Base-by-base conservation (phyloP, 2,329 filamentous ascomycete genomes). In the Pseudocercospora musae region DNA sequence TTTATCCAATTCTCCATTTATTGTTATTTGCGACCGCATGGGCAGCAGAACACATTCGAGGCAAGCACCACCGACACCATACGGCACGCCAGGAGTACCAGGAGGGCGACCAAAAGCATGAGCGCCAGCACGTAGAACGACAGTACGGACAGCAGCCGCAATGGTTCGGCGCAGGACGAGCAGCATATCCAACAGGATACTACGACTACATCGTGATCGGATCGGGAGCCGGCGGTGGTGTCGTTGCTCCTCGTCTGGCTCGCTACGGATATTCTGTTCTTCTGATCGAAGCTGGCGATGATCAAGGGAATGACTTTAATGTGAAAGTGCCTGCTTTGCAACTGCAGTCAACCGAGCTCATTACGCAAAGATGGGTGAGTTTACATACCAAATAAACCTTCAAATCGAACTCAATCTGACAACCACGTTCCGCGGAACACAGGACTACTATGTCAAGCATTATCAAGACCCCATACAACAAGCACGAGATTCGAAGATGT, bases 141-240 rank as follows among this genome's bases (percentile, higher is more conserved):
- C 11, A 53, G 15, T 33, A 18, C 4, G 49, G 49, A n/a, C 49
- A 53, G 27, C 49, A 53, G 25, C 49, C 23, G 21, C 49, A 53
- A 53, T 53, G 49, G 49, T 53, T 31, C 27, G 23, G 25, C 20
- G 25, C 13, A 33, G 49, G 49, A 18, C 15, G 11, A 18, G 49
- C 23, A 33, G 23, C 25, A 21, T 53, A 53, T 53, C 49, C 49
- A 7, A 53, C 49, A 15, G 49, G 49, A 33, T 53, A 49, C 37
- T 88, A 88, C 70, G 86, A 88, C 64, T 88, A 86, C 74, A 78
- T 88, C 27, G 79, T 88, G 9, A 83, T 88, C 46, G 85, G 86
- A n/a, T 85, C 84, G 9, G 85, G 85, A 2, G 79, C 85, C 7
- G 85, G 85, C 18, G 85, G 85, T 55, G 84, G 81, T 13, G 84